Conservation (phyloP, 768 basidiomycete genomes). For the Boletus sensibilis region DNA sequence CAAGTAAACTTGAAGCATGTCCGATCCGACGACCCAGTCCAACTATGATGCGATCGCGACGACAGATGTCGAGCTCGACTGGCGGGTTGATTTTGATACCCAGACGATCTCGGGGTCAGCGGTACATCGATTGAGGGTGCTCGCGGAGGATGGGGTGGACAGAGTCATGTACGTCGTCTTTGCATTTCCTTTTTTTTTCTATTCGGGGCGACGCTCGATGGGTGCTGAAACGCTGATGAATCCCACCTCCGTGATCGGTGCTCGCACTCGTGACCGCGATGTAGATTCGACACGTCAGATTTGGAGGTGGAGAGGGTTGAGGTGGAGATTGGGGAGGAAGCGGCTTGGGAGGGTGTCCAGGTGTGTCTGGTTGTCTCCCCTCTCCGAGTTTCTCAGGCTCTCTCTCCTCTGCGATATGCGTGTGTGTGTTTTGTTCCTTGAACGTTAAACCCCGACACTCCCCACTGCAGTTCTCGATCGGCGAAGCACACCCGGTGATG, state of each 20-base stretch:
- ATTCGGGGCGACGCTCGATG: background rate
- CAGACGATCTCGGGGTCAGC: conserved; percentile 64
- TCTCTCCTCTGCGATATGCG: background rate
- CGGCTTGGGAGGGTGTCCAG: conserved; percentile 40
- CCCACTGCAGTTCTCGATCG: conserved; percentile 48
- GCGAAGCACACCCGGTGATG: conserved; percentile 62
- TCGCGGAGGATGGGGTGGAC: conserved; percentile 45
- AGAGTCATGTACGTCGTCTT: conserved; percentile 56
- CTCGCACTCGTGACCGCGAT: background rate
- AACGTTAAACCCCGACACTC: background rate
- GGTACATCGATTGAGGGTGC: conserved; percentile 57
- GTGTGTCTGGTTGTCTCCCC: conserved; percentile 37
- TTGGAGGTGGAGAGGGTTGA: conserved; percentile 56
- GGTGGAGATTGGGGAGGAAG: conserved; percentile 42
- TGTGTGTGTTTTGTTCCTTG: background rate
- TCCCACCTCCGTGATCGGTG: background rate
- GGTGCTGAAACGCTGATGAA: background rate
- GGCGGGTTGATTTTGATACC: conserved; percentile 71
- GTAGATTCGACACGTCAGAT: conserved; percentile 72
- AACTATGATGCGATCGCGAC: conserved; percentile 73
- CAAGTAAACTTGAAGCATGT: background rate
- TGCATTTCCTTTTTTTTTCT: background rate
- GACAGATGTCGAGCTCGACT: conserved; percentile 69
- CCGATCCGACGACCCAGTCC: conserved; percentile 74
- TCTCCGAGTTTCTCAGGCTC: too few species aligned